Percentiles rank a stretch among this genome's conserved stretches.
Evolutionary conservation across 176 grass and related monocot genomes (phyloP).

Genomic region (Themeda triandra): DNA sequence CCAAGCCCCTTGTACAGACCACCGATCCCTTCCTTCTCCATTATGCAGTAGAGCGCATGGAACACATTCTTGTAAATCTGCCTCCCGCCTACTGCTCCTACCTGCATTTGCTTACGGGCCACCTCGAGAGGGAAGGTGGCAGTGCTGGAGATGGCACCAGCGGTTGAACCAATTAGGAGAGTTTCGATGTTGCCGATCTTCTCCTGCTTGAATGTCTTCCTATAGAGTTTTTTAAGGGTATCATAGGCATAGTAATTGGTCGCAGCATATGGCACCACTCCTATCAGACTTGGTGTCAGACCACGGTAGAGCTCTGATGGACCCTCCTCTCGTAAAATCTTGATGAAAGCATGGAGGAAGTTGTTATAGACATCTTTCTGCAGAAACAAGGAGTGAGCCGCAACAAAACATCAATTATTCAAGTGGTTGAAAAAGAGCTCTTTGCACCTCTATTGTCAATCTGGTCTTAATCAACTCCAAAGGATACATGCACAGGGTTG

Average conservation of each 20-base stretch:
- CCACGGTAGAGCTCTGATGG: slow-evolving; percentile 89
- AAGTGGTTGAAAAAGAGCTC: neutral
- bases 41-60: slow-evolving; percentile 87
- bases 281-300: slow-evolving; percentile 81
- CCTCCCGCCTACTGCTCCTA: slow-evolving; percentile 74
- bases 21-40: slow-evolving; percentile 77
- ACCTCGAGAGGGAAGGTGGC: slow-evolving; percentile 96
- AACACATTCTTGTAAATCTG: slow-evolving; percentile 96
- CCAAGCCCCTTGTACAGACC: slow-evolving; percentile 90
- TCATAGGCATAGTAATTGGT: slow-evolving; percentile 93
- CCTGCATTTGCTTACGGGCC: slow-evolving; percentile 96
- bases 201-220: slow-evolving; percentile 78
- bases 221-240: slow-evolving; percentile 89
- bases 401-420: neutral
- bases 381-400: slow-evolving; percentile 28
- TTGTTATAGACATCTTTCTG: slow-evolving; percentile 93
- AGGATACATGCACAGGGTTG: slow-evolving; percentile 96
- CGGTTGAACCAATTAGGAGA: slow-evolving; percentile 80
- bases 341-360: slow-evolving; percentile 83
- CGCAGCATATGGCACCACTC: slow-evolving; percentile 87
- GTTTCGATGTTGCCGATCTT: slow-evolving; percentile 88
- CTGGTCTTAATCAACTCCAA: slow-evolving; percentile 93
- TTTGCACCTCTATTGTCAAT: slow-evolving; percentile 85
- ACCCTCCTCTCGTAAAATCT: slow-evolving; percentile 90
- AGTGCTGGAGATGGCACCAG: slow-evolving; percentile 86